Conservation (phyloP, 139 green algal genomes). For the Picocystis salinarum region DNA sequence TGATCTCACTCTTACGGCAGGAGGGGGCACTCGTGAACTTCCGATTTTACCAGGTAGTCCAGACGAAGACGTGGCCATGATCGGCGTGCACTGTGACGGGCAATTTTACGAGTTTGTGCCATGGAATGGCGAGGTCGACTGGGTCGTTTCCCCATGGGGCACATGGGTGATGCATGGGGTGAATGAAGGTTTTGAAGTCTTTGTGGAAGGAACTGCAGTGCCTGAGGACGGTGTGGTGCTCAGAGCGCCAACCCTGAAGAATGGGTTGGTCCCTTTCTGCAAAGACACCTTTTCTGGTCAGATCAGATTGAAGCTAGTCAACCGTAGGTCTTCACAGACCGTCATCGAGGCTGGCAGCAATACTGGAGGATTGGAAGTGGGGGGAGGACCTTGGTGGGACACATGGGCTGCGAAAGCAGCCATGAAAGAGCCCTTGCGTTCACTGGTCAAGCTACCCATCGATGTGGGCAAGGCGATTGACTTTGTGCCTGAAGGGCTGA, state of each 20-base stretch:
- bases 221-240: constrained; percentile 34
- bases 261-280: constrained; percentile 63
- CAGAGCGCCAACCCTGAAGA: constrained; percentile 50
- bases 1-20: constrained; percentile 56
- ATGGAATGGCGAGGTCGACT: constrained; percentile 51
- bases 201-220: constrained; percentile 4
- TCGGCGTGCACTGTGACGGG: constrained; percentile 53
- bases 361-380: constrained; percentile 33
- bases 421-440: constrained; percentile 62
- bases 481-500: constrained; percentile 21
- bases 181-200: constrained; percentile 1
- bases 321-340: constrained; percentile 32
- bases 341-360: constrained; percentile 32
- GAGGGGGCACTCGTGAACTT: constrained; percentile 37
- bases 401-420: constrained; percentile 44
- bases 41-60: constrained; percentile 32
- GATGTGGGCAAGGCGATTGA: constrained; percentile 34
- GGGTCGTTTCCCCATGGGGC: constrained; percentile 76
- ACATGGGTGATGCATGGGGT: constrained; percentile 22
- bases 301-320: constrained; percentile 34
- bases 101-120: constrained; percentile 55
- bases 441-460: constrained; percentile 46
- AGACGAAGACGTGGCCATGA: constrained; percentile 78
- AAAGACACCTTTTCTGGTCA: constrained; percentile 77
- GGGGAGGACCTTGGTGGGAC: constrained; percentile 76